Evolutionary conservation across 1,284 basidiomycete genomes (phyloP).

Genomic region (Leccinum subrobustum): DNA sequence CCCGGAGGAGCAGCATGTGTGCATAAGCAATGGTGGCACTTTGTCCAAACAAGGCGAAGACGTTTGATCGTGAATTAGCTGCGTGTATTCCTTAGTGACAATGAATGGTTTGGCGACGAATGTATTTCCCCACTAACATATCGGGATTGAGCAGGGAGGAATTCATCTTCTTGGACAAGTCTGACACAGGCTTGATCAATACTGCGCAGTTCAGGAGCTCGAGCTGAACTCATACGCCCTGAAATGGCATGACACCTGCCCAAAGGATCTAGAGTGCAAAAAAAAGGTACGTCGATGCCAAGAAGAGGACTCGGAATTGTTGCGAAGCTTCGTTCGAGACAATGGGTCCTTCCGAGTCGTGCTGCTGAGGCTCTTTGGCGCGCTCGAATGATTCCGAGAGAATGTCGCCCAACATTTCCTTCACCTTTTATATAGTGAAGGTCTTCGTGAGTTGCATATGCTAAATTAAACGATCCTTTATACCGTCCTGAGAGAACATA

Average conservation of each 20-base stretch:
- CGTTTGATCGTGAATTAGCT: slow-evolving; percentile 94
- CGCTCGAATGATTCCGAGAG: slow-evolving; percentile 80
- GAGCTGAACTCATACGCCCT: slow-evolving; percentile 66
- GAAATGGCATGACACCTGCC: slow-evolving; percentile 97
- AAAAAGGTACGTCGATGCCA: slow-evolving; percentile 97
- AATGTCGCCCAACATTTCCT: slow-evolving; percentile 90
- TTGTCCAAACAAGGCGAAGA: slow-evolving; percentile 91
- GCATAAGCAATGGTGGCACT: slow-evolving; percentile 71
- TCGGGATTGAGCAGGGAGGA: slow-evolving; percentile 88
- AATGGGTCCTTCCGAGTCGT: slow-evolving; percentile 81
- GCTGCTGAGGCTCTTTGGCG: slow-evolving; percentile 71
- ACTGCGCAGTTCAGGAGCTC: slow-evolving; percentile 10
- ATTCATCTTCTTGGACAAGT: slow-evolving; percentile 98
- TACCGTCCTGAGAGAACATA: neutral
- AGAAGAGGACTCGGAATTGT: slow-evolving; percentile 82
- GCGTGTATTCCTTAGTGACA: slow-evolving; percentile 86
- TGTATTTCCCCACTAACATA: slow-evolving; percentile 91
- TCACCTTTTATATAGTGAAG: slow-evolving; percentile 84
- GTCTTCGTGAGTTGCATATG: slow-evolving; percentile 72
- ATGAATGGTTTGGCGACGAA: slow-evolving; percentile 94
- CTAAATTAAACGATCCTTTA: slow-evolving; percentile 3
- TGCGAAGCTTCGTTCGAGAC: slow-evolving; percentile 95
- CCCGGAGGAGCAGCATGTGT: slow-evolving; percentile 74
- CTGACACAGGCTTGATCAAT: slow-evolving; percentile 43
- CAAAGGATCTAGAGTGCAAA: slow-evolving; percentile 89